These are phyloP conservation scores for Taphrina sp. DNA, from an alignment of 1,139 yeast species.

Conservation along the genomic window DNA sequence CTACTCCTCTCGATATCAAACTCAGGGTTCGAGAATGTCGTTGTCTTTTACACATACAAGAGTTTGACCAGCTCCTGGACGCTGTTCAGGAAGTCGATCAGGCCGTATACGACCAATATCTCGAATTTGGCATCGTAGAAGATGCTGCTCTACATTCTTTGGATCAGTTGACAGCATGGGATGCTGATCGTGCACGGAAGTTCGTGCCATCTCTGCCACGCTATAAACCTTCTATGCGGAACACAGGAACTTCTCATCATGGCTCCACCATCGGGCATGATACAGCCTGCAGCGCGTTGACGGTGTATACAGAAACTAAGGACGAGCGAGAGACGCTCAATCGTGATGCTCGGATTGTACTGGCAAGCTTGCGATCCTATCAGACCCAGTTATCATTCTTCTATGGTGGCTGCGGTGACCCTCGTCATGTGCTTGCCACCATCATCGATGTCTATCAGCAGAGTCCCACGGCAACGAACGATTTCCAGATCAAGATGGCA, in stretches of 20 bases:
- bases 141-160: slow-evolving; percentile 30
- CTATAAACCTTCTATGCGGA: slow-evolving; percentile 10
- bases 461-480: not conserved
- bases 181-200: slow-evolving; percentile 16
- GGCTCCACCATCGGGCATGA: slow-evolving; percentile 12
- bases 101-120: slow-evolving; percentile 23
- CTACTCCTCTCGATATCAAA: slow-evolving; percentile 18
- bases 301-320: slow-evolving; percentile 2
- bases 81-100: slow-evolving; percentile 30
- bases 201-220: slow-evolving; percentile 22
- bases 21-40: slow-evolving; percentile 27
- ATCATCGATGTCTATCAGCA: slow-evolving; percentile 24
- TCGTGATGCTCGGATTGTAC: slow-evolving; percentile 4
- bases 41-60: slow-evolving; percentile 26
- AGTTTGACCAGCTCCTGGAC: slow-evolving; percentile 28
- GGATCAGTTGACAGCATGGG: slow-evolving; percentile 29
- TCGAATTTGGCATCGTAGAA: slow-evolving; percentile 31
- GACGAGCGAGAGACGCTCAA: not conserved
- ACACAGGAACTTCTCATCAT: slow-evolving; percentile 2
- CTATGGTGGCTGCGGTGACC: slow-evolving; percentile 29
- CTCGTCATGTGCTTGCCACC: slow-evolving; percentile 26
- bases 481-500: slow-evolving; percentile 16
- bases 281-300: slow-evolving; percentile 9
- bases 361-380: slow-evolving; percentile 6
- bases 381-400: slow-evolving; percentile 24